A percentile compares a stretch with the other conserved stretches of the same genome.
These are phyloP conservation scores for Melampsora americana DNA, from an alignment of 1,284 basidiomycete species.

Conservation along the genomic window DNA sequence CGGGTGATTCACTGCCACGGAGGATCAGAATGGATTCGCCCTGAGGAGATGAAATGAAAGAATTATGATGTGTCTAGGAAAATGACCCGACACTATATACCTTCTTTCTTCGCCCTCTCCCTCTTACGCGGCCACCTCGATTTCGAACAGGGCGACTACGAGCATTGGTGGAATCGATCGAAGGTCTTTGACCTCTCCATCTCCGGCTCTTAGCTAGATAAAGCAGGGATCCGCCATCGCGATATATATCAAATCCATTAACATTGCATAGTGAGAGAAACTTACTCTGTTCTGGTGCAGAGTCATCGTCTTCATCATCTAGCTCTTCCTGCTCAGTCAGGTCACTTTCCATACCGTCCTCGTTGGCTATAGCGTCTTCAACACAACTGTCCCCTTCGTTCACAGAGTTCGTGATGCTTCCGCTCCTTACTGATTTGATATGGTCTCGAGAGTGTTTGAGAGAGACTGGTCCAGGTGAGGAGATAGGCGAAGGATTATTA, in stretches of 20 bases:
- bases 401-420: neutral
- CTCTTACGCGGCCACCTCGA: neutral
- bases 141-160: neutral
- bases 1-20: too few relatives aligned
- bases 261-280: neutral
- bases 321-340: constrained; percentile 40
- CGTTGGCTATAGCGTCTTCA: neutral
- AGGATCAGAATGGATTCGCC: too few relatives aligned
- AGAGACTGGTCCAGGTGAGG: constrained; percentile 7
- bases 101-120: constrained; percentile 4
- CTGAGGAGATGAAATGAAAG: too few relatives aligned
- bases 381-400: neutral
- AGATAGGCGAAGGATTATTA: constrained; percentile 8
- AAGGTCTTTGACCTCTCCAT: neutral
- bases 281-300: constrained; percentile 11
- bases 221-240: neutral
- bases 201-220: neutral
- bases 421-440: neutral
- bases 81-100: neutral
- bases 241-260: neutral
- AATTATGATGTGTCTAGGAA: too few relatives aligned
- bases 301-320: constrained; percentile 31
- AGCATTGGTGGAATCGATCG: neutral
- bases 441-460: neutral
- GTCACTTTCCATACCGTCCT: constrained; percentile 43